Percentiles rank a stretch among this genome's conserved stretches.
phyloP scores from a whole-genome alignment of 1,284 basidiomycete species.

The Takashimella tepidaria region DNA sequence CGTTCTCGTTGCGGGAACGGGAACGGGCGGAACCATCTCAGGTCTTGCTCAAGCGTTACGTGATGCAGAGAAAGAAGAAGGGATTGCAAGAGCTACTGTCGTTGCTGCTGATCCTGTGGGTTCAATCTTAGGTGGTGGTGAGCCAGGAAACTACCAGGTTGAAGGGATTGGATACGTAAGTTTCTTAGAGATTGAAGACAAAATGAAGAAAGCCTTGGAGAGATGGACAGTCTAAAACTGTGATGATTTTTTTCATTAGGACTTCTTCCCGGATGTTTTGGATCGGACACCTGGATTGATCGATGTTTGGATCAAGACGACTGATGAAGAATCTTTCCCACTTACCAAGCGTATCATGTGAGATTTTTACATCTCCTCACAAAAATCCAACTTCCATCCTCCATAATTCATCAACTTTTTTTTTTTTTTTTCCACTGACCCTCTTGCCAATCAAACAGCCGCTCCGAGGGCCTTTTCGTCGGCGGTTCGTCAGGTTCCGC shows the following conservation, averaged over 20 bases:
- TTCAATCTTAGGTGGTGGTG: slow-evolving; percentile 65
- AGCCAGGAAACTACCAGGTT: slow-evolving; percentile 66
- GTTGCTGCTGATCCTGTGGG: slow-evolving; percentile 94
- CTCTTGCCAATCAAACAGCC: slow-evolving; percentile 28
- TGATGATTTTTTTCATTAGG: no score
- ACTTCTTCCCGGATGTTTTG: slow-evolving; percentile 77
- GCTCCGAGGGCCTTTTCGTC: slow-evolving; percentile 78
- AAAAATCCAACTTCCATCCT: no score
- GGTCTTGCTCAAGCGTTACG: slow-evolving; percentile 80
- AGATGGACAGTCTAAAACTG: no score
- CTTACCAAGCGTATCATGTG: slow-evolving; percentile 72
- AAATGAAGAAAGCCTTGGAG: no score
- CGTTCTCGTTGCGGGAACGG: slow-evolving; percentile 79
- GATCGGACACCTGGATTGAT: slow-evolving; percentile 42
- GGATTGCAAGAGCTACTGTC: slow-evolving; percentile 47
- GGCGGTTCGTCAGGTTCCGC: slow-evolving; percentile 89
- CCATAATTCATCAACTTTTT: no score
- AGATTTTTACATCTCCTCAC: slow-evolving; percentile 9
- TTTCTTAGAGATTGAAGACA: no score
- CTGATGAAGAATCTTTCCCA: slow-evolving; percentile 73
- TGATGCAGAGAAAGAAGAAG: slow-evolving; percentile 48
- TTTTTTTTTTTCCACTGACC: not conserved
- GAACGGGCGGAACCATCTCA: slow-evolving; percentile 91
- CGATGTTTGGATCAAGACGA: slow-evolving; percentile 79
- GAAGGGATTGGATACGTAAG: slow-evolving; percentile 76